Conservation (phyloP, 768 basidiomycete genomes). For the Leccinum aurantiacum region DNA sequence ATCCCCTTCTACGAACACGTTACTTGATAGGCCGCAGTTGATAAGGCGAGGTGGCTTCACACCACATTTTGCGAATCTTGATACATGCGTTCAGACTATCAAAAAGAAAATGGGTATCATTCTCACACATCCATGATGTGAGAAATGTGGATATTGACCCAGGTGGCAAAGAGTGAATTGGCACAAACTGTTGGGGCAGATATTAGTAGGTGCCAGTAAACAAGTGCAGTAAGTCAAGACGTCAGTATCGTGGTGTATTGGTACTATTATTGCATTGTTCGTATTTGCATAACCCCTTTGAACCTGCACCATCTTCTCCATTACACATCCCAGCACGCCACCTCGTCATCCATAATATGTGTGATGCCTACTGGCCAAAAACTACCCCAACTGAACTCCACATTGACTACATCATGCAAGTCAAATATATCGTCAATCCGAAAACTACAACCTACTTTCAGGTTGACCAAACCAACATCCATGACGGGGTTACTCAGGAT, state of each 20-base stretch:
- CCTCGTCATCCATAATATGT: neutral
- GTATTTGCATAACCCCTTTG: neutral
- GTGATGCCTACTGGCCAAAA: neutral
- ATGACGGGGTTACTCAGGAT: neutral
- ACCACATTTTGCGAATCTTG: constrained; percentile 3
- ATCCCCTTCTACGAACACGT: neutral
- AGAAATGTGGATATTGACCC: neutral
- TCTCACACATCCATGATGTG: neutral
- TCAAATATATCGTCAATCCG: neutral
- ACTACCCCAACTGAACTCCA: neutral
- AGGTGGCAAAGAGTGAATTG: constrained; percentile 29
- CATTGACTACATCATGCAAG: neutral
- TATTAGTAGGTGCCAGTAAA: neutral
- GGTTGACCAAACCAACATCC: neutral
- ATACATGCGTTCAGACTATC: constrained; percentile 22
- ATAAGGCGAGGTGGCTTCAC: neutral
- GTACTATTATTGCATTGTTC: no score
- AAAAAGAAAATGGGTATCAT: no score
- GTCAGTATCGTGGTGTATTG: no score
- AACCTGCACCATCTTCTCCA: neutral
- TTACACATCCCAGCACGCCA: neutral
- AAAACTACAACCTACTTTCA: neutral
- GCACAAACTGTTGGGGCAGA: constrained; percentile 19
- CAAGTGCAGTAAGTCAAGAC: neutral
- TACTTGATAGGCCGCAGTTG: constrained; percentile 1